Evolutionary conservation across 768 basidiomycete genomes (phyloP).

Genomic region (Mycena latifolia): DNA sequence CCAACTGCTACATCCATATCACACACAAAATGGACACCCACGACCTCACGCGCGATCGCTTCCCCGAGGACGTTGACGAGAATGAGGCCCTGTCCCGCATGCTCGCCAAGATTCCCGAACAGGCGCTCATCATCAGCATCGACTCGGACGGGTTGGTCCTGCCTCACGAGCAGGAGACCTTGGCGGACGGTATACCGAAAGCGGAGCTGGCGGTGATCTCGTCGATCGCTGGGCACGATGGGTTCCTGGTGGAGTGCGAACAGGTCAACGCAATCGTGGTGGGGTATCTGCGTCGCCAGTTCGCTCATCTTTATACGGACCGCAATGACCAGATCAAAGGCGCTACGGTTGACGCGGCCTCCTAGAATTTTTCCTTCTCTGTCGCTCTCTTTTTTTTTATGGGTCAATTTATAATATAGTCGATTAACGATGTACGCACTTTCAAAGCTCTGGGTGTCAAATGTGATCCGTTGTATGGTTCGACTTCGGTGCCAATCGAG

Average conservation of each 20-base stretch:
- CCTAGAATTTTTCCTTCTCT: too few relatives aligned
- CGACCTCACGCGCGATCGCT: constrained; percentile 81
- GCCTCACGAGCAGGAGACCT: constrained; percentile 84
- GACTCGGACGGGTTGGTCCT: constrained; percentile 96
- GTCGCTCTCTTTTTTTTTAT: too few relatives aligned
- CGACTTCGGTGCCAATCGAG: too few relatives aligned
- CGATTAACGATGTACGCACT: too few relatives aligned
- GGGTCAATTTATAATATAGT: too few relatives aligned
- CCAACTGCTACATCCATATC: constrained; percentile 88
- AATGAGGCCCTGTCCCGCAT: constrained; percentile 63
- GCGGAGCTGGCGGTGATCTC: constrained; percentile 87
- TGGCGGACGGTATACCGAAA: constrained; percentile 83
- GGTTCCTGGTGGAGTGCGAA: constrained; percentile 96
- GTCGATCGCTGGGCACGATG: constrained; percentile 94
- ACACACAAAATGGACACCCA: constrained; percentile 97
- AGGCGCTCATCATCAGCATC: constrained; percentile 89
- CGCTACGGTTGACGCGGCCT: too few relatives aligned
- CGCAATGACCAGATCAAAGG: too few relatives aligned
- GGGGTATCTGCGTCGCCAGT: constrained; percentile 75
- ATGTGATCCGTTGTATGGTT: too few relatives aligned
- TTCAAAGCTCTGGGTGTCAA: too few relatives aligned
- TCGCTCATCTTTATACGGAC: constrained; percentile 73
- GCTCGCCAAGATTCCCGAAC: constrained; percentile 77
- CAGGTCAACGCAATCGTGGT: constrained; percentile 87
- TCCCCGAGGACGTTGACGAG: constrained; percentile 36